phyloP scores from a whole-genome alignment of 2,329 filamentous ascomycete species.

The Cryphonectria nitschkei region DNA sequence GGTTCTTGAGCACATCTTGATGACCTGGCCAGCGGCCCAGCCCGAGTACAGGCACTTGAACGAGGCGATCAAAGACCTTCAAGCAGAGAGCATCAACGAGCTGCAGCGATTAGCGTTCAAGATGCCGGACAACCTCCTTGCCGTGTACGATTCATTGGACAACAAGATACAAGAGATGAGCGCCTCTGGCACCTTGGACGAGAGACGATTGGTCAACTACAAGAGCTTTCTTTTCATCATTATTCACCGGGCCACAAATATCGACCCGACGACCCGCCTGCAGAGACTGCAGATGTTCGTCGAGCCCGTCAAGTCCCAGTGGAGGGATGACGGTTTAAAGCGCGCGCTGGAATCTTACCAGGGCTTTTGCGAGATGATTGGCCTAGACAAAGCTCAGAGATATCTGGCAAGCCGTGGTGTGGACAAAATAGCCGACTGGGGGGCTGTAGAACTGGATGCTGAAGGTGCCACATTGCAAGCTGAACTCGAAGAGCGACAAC shows the following conservation, averaged over 20 bases:
- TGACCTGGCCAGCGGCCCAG: slow-evolving; percentile 76
- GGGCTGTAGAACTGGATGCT: slow-evolving; percentile 72
- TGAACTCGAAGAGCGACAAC: slow-evolving; percentile 75
- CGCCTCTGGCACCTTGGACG: slow-evolving; percentile 72
- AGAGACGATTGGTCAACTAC: slow-evolving; percentile 83
- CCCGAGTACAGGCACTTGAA: slow-evolving; percentile 75
- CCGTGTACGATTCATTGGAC: slow-evolving; percentile 87
- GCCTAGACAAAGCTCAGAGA: slow-evolving; percentile 76
- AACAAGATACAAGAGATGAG: slow-evolving; percentile 80
- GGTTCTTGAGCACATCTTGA: slow-evolving; percentile 87
- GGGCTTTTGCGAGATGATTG: slow-evolving; percentile 79
- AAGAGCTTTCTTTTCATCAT: slow-evolving; percentile 93
- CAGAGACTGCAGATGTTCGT: slow-evolving; percentile 77
- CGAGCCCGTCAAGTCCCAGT: slow-evolving; percentile 78
- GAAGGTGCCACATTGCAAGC: slow-evolving; percentile 80
- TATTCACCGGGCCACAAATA: slow-evolving; percentile 79
- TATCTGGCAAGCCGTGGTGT: slow-evolving; percentile 78
- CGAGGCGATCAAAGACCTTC: slow-evolving; percentile 87
- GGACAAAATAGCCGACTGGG: slow-evolving; percentile 81
- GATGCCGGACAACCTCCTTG: slow-evolving; percentile 87
- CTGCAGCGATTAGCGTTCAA: slow-evolving; percentile 85
- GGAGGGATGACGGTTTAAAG: slow-evolving; percentile 73
- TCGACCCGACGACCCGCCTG: slow-evolving; percentile 73
- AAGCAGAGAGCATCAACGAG: slow-evolving; percentile 82
- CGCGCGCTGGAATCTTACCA: slow-evolving; percentile 73